These are phyloP conservation scores for Leishmania mexicana DNA, from an alignment of 208 protist species.

Conservation along the genomic window DNA sequence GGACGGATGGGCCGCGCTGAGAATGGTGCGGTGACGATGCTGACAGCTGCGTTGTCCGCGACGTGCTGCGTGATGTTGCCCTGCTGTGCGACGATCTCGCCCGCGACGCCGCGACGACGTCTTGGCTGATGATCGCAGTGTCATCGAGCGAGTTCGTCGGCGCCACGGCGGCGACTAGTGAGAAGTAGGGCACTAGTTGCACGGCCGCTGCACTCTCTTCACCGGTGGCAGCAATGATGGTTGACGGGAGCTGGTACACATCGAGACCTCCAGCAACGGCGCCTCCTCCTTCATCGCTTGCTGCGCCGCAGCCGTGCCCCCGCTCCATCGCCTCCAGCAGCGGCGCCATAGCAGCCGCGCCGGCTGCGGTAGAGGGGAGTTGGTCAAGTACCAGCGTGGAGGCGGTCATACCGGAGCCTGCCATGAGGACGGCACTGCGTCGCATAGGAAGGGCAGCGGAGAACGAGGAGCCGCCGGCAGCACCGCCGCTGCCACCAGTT, in stretches of 20 bases:
- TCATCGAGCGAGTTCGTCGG: conserved; percentile 40
- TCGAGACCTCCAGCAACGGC: background rate
- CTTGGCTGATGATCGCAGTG: conserved; percentile 59
- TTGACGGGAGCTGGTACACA: conserved; percentile 24
- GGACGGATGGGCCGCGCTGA: conserved; percentile 8
- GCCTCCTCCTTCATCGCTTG: background rate
- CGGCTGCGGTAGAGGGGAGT: conserved; percentile 18
- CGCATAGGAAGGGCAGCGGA: conserved; percentile 34
- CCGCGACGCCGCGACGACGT: conserved; percentile 52
- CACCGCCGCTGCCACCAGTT: conserved; percentile 17
- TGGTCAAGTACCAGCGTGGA: conserved; percentile 66
- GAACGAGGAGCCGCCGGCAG: conserved; percentile 26
- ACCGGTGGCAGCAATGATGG: conserved; percentile 49
- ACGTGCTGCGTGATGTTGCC: conserved; percentile 15
- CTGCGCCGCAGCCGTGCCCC: conserved; percentile 13
- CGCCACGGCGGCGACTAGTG: conserved; percentile 49
- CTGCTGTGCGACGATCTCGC: conserved; percentile 28
- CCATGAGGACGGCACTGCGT: conserved; percentile 43
- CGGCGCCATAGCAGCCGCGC: conserved; percentile 2
- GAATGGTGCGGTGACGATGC: background rate
- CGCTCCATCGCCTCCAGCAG: conserved; percentile 26
- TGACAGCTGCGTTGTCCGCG: conserved; percentile 1
- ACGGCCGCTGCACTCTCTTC: conserved; percentile 37
- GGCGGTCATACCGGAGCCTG: conserved; percentile 37
- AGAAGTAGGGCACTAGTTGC: conserved; percentile 48